A percentile compares a stretch with the other conserved stretches of the same genome.
These are phyloP conservation scores for Nakaseomyces uthaithaninus DNA, from an alignment of 1,139 yeast species.

Conservation along the genomic window DNA sequence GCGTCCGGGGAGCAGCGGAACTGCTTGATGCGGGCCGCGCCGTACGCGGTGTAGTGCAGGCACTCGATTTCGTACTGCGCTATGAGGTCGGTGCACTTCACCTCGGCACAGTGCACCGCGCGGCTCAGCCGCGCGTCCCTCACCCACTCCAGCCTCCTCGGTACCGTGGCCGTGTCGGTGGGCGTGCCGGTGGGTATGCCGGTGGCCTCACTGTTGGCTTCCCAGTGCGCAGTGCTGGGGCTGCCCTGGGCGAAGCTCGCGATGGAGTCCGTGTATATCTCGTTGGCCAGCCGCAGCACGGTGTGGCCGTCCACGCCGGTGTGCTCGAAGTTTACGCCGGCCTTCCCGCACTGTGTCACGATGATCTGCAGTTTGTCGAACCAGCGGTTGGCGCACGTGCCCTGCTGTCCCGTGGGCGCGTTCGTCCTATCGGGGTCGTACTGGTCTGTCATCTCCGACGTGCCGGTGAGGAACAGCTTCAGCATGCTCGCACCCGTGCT, in stretches of 20 bases:
- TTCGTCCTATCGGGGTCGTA: slow-evolving; percentile 41
- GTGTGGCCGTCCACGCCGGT: slow-evolving; percentile 97
- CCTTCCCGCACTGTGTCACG: slow-evolving; percentile 81
- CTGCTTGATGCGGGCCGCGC: slow-evolving; percentile 68
- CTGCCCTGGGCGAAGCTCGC: slow-evolving; percentile 78
- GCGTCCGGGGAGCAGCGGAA: slow-evolving; percentile 94
- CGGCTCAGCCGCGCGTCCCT: slow-evolving; percentile 68
- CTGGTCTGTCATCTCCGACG: slow-evolving; percentile 38
- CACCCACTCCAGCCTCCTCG: slow-evolving; percentile 85
- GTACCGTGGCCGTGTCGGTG: slow-evolving; percentile 55
- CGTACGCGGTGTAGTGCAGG: slow-evolving; percentile 67
- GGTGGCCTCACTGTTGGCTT: slow-evolving; percentile 27
- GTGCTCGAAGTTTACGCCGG: slow-evolving; percentile 90
- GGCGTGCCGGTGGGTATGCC: slow-evolving; percentile 9
- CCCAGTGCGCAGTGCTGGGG: slow-evolving; percentile 64
- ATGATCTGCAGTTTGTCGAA: slow-evolving; percentile 86
- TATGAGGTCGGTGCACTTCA: slow-evolving; percentile 76
- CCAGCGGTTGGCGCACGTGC: slow-evolving; percentile 94
- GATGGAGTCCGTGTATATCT: slow-evolving; percentile 85
- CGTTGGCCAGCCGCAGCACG: slow-evolving; percentile 78
- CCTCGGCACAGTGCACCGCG: slow-evolving; percentile 83
- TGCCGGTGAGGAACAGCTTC: slow-evolving; percentile 77
- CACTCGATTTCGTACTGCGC: slow-evolving; percentile 84
- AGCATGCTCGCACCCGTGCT: slow-evolving; percentile 50
- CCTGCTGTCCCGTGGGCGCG: slow-evolving; percentile 45